Percentiles rank a stretch among this genome's conserved stretches.
These are phyloP conservation scores for Choiromyces venosus DNA, from an alignment of 495 filamentous ascomycete genomes.

Conservation along the genomic window DNA sequence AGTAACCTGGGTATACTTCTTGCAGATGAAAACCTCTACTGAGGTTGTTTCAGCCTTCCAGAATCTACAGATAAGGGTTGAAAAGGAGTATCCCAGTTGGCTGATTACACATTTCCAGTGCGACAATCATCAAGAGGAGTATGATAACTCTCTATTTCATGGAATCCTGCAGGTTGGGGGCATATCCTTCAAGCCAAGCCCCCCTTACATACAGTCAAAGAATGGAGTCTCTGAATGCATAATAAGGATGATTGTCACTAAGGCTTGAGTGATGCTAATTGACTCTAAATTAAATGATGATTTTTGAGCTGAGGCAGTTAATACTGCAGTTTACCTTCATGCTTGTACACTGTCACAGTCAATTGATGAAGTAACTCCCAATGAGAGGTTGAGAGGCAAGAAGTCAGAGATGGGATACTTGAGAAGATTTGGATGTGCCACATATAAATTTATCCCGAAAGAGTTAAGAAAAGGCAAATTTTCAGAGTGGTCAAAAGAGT, in stretches of 20 bases:
- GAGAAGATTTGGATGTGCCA: not conserved
- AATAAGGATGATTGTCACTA: not conserved
- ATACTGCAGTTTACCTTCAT: conserved; percentile 1
- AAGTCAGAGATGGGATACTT: not conserved
- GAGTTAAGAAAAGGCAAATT: conserved; percentile 4
- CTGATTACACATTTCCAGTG: not conserved
- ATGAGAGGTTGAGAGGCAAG: not conserved
- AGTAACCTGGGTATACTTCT: not conserved
- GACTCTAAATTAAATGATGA: not conserved
- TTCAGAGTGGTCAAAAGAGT: not conserved
- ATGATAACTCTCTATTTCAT: conserved; percentile 4
- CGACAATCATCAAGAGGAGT: not conserved
- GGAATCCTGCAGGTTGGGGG: not conserved
- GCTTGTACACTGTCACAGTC: not conserved
- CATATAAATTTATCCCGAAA: conserved; percentile 3
- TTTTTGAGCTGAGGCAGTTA: conserved; percentile 9
- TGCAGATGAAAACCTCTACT: not conserved
- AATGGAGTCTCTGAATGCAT: conserved; percentile 5
- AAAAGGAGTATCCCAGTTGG: not conserved
- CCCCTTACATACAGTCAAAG: conserved; percentile 4
- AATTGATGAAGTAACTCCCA: not conserved
- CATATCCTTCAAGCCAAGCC: not conserved
- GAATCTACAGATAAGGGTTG: not conserved
- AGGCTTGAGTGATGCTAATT: not conserved
- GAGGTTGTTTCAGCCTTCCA: not conserved